phyloP scores from a whole-genome alignment of 257 asterid genomes.

The Ajuga chamaepitys region DNA sequence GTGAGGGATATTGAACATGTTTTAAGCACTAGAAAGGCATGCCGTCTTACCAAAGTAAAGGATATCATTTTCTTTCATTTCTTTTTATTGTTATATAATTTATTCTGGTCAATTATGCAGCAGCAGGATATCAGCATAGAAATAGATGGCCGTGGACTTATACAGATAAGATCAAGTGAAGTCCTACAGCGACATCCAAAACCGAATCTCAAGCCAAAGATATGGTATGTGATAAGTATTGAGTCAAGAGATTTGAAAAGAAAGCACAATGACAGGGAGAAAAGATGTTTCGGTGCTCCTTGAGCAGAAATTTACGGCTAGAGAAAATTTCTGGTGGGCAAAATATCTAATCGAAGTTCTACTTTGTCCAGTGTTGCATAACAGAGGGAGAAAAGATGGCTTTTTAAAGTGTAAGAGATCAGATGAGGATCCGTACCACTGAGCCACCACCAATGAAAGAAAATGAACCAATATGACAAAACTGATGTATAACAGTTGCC shows the following conservation, averaged over 20 bases:
- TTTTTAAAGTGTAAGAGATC: not conserved
- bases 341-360: not conserved
- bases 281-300: not conserved
- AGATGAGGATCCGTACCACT: constrained; percentile 43
- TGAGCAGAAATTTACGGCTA: not conserved
- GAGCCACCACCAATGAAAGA: constrained; percentile 97
- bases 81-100: too few relatives aligned
- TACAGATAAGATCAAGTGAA: not conserved
- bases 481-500: constrained; percentile 75
- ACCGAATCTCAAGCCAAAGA: not conserved
- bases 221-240: not conserved
- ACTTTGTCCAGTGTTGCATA: not conserved
- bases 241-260: not conserved
- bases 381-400: not conserved
- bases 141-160: not conserved
- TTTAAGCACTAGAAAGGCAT: not conserved
- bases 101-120: not conserved
- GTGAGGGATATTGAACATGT: not conserved
- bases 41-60: too few relatives aligned
- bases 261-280: not conserved
- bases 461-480: constrained; percentile 86
- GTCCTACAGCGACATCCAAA: not conserved
- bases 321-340: not conserved
- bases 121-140: not conserved
- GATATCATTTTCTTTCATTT: too few relatives aligned